Conservation (phyloP, 495 filamentous ascomycete species). For the Rostrohypoxylon terebratum region DNA sequence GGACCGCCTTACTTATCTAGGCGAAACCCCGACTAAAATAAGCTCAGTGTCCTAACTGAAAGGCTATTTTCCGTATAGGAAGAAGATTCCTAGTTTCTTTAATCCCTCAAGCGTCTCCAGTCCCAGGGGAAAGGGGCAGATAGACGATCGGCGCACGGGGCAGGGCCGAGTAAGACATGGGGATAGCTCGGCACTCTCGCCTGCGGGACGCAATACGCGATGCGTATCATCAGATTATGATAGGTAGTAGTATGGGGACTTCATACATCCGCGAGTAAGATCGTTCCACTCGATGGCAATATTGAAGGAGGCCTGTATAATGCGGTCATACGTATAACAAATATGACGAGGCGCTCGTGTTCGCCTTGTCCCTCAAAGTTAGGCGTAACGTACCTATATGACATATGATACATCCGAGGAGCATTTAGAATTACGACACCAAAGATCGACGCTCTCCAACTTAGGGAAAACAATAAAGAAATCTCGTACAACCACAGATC, state of each 20-base stretch:
- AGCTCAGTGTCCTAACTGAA: constrained; percentile 3
- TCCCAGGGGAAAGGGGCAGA: background rate
- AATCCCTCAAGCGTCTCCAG: background rate
- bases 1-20: constrained; percentile 12
- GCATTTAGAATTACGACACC: constrained; percentile 7
- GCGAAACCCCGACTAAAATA: constrained; percentile 17
- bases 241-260: constrained; percentile 1
- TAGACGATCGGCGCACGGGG: constrained; percentile 15
- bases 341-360: constrained; percentile 30
- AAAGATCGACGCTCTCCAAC: constrained; percentile 29
- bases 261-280: constrained; percentile 27
- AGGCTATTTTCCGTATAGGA: constrained; percentile 1
- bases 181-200: constrained; percentile 28
- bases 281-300: constrained; percentile 3
- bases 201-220: constrained; percentile 19
- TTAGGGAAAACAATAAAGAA: constrained; percentile 2
- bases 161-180: constrained; percentile 21
- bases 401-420: constrained; percentile 25
- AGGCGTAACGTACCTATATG: constrained; percentile 14
- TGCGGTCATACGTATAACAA: constrained; percentile 41
- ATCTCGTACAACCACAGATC: constrained; percentile 6
- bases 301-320: constrained; percentile 18
- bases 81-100: background rate
- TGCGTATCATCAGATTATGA: constrained; percentile 31
- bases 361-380: background rate